Percentiles rank a stretch among this genome's conserved stretches.
Evolutionary conservation across 306 rosid species (phyloP).

Genomic region (Citrullus colocynthis): DNA sequence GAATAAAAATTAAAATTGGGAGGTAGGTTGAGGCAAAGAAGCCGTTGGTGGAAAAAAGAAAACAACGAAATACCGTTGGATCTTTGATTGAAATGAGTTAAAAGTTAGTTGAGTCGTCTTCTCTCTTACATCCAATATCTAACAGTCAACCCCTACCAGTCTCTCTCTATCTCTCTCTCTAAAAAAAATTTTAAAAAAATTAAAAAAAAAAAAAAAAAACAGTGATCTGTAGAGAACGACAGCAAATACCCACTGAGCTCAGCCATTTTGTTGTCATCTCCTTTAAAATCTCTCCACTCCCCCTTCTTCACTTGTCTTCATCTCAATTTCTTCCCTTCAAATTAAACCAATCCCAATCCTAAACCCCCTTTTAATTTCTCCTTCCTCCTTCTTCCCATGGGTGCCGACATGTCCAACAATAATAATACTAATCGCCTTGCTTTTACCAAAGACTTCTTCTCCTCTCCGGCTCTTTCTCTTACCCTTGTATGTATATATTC

Average conservation of each 20-base stretch:
- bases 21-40: neutral
- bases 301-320: neutral
- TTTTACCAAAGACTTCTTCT: slow-evolving; percentile 70
- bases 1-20: neutral
- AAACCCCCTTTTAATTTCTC: too few species aligned
- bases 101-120: slow-evolving; percentile 47
- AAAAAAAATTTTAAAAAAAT: neutral
- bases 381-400: slow-evolving; percentile 22
- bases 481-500: slow-evolving; percentile 43
- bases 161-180: slow-evolving; percentile 3
- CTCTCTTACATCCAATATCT: slow-evolving; percentile 31
- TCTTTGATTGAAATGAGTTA: slow-evolving; percentile 35
- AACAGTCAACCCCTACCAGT: slow-evolving; percentile 96
- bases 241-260: slow-evolving; percentile 14
- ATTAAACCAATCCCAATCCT: too few species aligned
- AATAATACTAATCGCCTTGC: slow-evolving; percentile 30
- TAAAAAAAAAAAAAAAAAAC: neutral
- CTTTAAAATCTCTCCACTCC: slow-evolving; percentile 55
- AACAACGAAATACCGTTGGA: slow-evolving; percentile 42
- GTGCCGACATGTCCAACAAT: slow-evolving; percentile 88
- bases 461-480: slow-evolving; percentile 92
- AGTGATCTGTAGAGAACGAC: neutral
- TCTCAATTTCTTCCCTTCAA: too few species aligned
- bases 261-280: slow-evolving; percentile 70
- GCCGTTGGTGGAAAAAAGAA: slow-evolving; percentile 1